Evolutionary conservation across 2,329 filamentous ascomycete genomes (phyloP).

Genomic region (Colletotrichum siamense): DNA sequence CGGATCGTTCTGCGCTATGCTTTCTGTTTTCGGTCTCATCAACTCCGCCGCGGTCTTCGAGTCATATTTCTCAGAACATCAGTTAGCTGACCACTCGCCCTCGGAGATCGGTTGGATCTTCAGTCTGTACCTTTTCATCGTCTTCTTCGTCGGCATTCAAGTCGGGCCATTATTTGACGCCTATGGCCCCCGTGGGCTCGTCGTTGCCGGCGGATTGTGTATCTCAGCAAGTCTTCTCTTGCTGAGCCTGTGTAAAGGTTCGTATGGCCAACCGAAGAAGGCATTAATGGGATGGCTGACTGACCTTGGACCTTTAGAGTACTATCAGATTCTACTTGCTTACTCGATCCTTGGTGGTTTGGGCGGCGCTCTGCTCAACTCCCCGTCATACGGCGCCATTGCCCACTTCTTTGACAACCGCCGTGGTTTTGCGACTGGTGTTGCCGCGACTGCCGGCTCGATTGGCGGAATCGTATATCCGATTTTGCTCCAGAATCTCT

Average conservation of each 20-base stretch:
- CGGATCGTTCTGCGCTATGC: conserved; percentile 76
- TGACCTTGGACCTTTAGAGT: conserved; percentile 44
- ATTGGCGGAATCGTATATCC: conserved; percentile 73
- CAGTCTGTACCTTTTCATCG: conserved; percentile 78
- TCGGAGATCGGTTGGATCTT: conserved; percentile 87
- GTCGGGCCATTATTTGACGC: conserved; percentile 84
- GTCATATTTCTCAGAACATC: conserved; percentile 75
- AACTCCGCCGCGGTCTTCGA: conserved; percentile 80
- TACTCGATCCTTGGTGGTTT: conserved; percentile 77
- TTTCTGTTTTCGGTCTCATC: conserved; percentile 75
- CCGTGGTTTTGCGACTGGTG: conserved; percentile 79
- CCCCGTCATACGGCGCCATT: conserved; percentile 75
- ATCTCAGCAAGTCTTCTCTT: conserved; percentile 68
- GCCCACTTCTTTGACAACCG: conserved; percentile 80
- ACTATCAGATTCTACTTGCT: conserved; percentile 82
- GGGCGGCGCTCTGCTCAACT: conserved; percentile 78
- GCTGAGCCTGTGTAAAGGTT: conserved; percentile 69
- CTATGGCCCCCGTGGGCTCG: conserved; percentile 72
- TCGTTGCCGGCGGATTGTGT: conserved; percentile 67
- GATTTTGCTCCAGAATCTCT: conserved; percentile 49
- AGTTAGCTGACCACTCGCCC: conserved; percentile 70
- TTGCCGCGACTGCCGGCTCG: conserved; percentile 76
- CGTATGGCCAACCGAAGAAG: conserved; percentile 1
- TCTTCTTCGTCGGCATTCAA: conserved; percentile 83
- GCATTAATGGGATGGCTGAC: background rate